These are phyloP conservation scores for Linum usitatissimum DNA, from an alignment of 345 rosid species.

Conservation along the genomic window DNA sequence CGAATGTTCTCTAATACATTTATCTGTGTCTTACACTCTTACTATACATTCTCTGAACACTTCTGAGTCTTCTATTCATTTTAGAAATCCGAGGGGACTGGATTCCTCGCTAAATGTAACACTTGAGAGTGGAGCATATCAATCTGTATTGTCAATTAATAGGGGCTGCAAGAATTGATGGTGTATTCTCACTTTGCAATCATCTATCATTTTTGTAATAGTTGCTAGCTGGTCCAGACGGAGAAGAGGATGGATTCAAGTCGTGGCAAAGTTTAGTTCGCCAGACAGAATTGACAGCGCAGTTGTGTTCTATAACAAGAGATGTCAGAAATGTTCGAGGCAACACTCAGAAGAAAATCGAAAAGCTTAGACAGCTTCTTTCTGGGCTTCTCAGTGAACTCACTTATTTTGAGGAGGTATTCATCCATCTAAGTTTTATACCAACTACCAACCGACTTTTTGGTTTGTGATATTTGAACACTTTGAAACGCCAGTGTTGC, in stretches of 20 bases:
- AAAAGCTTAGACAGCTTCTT: slow-evolving; percentile 94
- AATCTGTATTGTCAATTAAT: neutral
- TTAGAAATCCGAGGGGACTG: neutral
- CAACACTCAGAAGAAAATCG: slow-evolving; percentile 93
- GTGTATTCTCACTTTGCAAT: neutral
- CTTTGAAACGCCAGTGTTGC: neutral
- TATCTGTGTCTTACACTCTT: neutral
- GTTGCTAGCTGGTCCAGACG: slow-evolving; percentile 48
- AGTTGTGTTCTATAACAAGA: slow-evolving; percentile 74
- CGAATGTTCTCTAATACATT: neutral
- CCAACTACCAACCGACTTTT: slow-evolving; percentile 6
- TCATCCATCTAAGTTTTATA: slow-evolving; percentile 13
- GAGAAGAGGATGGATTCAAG: slow-evolving; percentile 68
- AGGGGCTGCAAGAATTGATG: neutral
- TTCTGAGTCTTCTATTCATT: neutral
- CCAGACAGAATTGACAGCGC: slow-evolving; percentile 93
- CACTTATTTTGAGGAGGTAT: slow-evolving; percentile 92
- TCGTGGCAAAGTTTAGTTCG: slow-evolving; percentile 90
- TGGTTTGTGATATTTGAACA: slow-evolving; percentile 12
- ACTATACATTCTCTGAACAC: neutral
- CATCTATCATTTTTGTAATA: slow-evolving; percentile 23
- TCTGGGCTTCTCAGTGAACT: slow-evolving; percentile 94
- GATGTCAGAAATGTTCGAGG: slow-evolving; percentile 96
- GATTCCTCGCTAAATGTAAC: neutral
- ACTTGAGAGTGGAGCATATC: neutral